Evolutionary conservation across 2,329 filamentous ascomycete species (phyloP).

Genomic region (Claviceps arundinis): DNA sequence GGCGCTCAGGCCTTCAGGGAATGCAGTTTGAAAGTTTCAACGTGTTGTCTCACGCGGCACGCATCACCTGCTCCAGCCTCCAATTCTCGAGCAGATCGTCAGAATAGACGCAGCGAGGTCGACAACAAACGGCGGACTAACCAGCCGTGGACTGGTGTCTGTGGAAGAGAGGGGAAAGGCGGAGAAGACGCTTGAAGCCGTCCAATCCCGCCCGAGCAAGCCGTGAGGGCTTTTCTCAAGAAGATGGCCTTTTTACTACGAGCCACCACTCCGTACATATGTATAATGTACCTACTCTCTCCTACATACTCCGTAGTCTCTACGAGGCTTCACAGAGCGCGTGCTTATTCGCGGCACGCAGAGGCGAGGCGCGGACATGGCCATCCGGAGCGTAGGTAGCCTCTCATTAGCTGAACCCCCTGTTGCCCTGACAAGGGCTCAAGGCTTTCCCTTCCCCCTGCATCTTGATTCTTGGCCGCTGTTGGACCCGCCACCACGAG

Average conservation of each 20-base stretch:
- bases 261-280: no score
- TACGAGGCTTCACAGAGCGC: not conserved
- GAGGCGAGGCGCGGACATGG: not conserved
- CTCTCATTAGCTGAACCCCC: not conserved
- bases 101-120: not conserved
- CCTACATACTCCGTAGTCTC: not conserved
- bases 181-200: no score
- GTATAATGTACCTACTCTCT: no score
- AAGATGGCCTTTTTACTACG: not conserved
- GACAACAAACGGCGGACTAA: not conserved
- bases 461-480: not conserved
- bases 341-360: not conserved
- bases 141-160: not conserved
- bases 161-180: not conserved
- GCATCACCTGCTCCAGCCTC: not conserved
- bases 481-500: conserved; percentile 2
- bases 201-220: no score
- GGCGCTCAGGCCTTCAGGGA: not conserved
- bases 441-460: not conserved
- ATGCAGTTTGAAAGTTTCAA: not conserved
- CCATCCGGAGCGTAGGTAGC: not conserved
- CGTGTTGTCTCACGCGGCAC: not conserved
- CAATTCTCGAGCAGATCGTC: not conserved
- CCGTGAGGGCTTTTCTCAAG: not conserved
- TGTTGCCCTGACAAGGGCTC: not conserved